Evolutionary conservation across 2,329 filamentous ascomycete species (phyloP).

Genomic region (Lachnellula arida): DNA sequence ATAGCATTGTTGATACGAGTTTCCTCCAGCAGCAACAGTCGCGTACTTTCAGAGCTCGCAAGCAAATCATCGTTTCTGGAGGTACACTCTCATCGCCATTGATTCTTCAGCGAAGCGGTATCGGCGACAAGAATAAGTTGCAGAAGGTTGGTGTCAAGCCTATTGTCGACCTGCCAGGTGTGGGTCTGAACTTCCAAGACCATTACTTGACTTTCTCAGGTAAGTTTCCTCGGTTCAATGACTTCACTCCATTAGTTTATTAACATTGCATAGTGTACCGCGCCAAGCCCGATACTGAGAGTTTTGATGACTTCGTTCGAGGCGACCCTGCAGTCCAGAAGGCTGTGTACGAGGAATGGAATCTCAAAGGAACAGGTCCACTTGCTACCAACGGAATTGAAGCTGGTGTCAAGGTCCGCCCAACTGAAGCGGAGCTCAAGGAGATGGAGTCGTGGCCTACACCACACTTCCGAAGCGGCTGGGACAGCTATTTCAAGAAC

Average conservation of each 20-base stretch:
- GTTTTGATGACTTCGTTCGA: constrained; percentile 74
- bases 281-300: constrained; percentile 56
- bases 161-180: constrained; percentile 45
- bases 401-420: constrained; percentile 50
- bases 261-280: constrained; percentile 14
- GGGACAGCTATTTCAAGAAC: constrained; percentile 78
- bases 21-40: constrained; percentile 27
- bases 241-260: no score
- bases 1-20: constrained; percentile 20
- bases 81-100: constrained; percentile 33
- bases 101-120: constrained; percentile 58
- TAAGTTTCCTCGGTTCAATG: background rate
- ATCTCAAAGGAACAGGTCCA: constrained; percentile 67
- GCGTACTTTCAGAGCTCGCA: constrained; percentile 31
- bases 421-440: constrained; percentile 50
- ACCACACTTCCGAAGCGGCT: constrained; percentile 67
- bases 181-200: constrained; percentile 52
- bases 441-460: constrained; percentile 60
- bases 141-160: constrained; percentile 42
- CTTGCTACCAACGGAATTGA: constrained; percentile 37
- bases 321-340: constrained; percentile 71
- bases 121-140: constrained; percentile 49
- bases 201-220: constrained; percentile 49
- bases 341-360: constrained; percentile 70
- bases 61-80: constrained; percentile 44